Evolutionary conservation across 2,329 filamentous ascomycete species (phyloP), one percentile per base, ranked within the genome.

Genomic region (Penicillium expansum): DNA sequence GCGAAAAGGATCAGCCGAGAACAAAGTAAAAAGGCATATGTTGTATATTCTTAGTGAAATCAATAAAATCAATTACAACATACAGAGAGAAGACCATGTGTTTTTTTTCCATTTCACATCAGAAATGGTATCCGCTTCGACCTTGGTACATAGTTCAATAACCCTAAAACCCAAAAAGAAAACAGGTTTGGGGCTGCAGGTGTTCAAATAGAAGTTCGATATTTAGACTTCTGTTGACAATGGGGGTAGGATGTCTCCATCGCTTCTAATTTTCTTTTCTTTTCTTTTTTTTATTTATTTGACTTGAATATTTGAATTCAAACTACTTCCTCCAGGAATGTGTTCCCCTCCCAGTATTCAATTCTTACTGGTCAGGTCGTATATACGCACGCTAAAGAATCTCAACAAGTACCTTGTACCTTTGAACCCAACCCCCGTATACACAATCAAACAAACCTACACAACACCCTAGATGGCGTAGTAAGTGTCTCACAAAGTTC

Each of bases 101-200:
- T n/a, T n/a, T n/a, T n/a, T n/a, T n/a, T n/a, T 10, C 5, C 7
- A 7, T 20, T 29, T 27, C 24, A 49, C 13, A 27, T 42, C 32
- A 47, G 53, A 55, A 29, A 55, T 51, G 14, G 24, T 44, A 4
- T 55, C 47, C 53, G 53, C 8, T 29, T 35, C 8, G 4, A 29
- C 27, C 4, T n/a, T n/a, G n/a, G n/a, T n/a, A 29, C 27, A 16
- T 48, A 14, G 8, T 14, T 10, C 3, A 7, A 30, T 22, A 14
- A 20, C 18, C 38, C 22, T 30, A 16, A 3, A 24, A 42, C 4
- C 3, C 18, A 2, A 13, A 35, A 3, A 22, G 5, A 29, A 52
- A 56, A 51, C 52, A 24, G 52, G 52, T 55, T 55, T 18, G 33
- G 18, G 6, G 39, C 30, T 56, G 41, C 53, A 56, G 30, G 1